Conservation (phyloP, 495 filamentous ascomycete species). For the Xylaria nigripes region DNA sequence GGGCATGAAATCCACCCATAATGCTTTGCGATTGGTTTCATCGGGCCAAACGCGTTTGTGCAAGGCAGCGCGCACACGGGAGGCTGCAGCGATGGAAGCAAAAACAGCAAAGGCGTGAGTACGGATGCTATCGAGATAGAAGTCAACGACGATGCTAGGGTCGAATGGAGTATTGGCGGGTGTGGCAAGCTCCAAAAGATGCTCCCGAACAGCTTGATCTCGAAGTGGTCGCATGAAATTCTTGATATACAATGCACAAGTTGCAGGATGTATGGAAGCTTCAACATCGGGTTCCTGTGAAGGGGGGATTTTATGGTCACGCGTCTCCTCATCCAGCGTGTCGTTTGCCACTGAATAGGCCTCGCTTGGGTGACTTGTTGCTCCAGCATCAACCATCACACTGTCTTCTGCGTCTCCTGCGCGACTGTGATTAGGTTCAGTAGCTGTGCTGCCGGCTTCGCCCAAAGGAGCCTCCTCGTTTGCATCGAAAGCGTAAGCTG, state of each 20-base stretch:
- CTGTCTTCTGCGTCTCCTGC: slow-evolving; percentile 13
- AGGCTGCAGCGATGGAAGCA: slow-evolving; percentile 56
- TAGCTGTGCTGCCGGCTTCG: neutral
- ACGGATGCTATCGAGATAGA: slow-evolving; percentile 76
- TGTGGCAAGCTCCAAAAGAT: slow-evolving; percentile 61
- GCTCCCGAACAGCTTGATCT: slow-evolving; percentile 49
- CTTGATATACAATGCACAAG: slow-evolving; percentile 79
- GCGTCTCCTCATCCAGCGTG: slow-evolving; percentile 30
- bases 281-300: slow-evolving; percentile 38
- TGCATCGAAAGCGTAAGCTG: slow-evolving; percentile 7
- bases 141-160: slow-evolving; percentile 49
- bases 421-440: neutral
- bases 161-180: slow-evolving; percentile 44
- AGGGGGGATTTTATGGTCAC: slow-evolving; percentile 8
- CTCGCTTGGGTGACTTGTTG: neutral
- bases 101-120: slow-evolving; percentile 83
- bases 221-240: slow-evolving; percentile 85
- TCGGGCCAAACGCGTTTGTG: slow-evolving; percentile 79
- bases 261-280: slow-evolving; percentile 75
- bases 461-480: slow-evolving; percentile 2
- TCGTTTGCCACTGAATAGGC: neutral
- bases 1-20: slow-evolving; percentile 90
- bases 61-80: slow-evolving; percentile 66
- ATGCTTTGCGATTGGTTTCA: slow-evolving; percentile 71
- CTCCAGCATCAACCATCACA: slow-evolving; percentile 21